Evolutionary conservation across 2,329 filamentous ascomycete genomes (phyloP).

Genomic region (Scytalidium sp.): DNA sequence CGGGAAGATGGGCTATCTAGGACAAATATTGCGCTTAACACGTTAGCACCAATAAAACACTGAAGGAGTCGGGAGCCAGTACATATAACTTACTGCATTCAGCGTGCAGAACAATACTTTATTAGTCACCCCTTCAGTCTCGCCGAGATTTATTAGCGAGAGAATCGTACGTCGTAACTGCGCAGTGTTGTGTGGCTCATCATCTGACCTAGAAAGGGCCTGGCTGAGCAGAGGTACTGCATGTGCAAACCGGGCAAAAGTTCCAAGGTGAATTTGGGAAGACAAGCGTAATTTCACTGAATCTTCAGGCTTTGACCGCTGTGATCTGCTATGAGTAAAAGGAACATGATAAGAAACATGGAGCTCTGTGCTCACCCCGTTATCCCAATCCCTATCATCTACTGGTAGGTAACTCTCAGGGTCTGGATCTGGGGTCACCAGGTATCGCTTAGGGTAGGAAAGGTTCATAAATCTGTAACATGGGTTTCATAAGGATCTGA

Average conservation of each 20-base stretch:
- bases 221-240: conserved; percentile 4
- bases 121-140: neutral
- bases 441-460: conserved; percentile 1
- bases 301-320: neutral
- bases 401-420: conserved; percentile 1
- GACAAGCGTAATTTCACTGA: conserved; percentile 1
- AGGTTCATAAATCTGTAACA: conserved; percentile 6
- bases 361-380: neutral
- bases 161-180: conserved; percentile 7
- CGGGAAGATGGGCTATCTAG: neutral
- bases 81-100: conserved; percentile 4
- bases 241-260: conserved; percentile 9
- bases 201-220: neutral
- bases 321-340: neutral
- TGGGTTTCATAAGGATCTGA: neutral
- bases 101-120: conserved; percentile 6
- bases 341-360: neutral
- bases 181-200: conserved; percentile 1
- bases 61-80: neutral
- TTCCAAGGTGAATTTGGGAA: conserved; percentile 6
- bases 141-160: neutral
- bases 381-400: conserved; percentile 6
- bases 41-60: too few relatives aligned
- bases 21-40: neutral
- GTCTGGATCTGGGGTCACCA: conserved; percentile 4